These are phyloP conservation scores for Fusarium guadeloupense DNA, from an alignment of 2,329 filamentous ascomycete genomes.

Conservation along the genomic window DNA sequence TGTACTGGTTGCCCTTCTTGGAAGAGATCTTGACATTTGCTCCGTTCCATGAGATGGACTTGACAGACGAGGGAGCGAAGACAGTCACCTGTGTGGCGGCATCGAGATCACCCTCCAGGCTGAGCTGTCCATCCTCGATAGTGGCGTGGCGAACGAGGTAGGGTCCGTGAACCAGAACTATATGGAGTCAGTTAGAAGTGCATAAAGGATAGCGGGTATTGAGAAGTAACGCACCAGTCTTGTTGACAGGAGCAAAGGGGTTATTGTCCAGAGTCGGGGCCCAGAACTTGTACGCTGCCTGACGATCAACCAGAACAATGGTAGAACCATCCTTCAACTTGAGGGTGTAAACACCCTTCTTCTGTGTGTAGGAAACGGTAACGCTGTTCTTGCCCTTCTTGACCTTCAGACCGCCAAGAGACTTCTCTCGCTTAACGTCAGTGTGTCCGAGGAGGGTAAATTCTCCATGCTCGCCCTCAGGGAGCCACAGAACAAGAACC, in stretches of 20 bases:
- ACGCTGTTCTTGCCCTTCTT: conserved; percentile 52
- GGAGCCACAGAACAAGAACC: conserved; percentile 62
- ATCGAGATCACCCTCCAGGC: conserved; percentile 57
- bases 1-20: conserved; percentile 42
- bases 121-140: conserved; percentile 49
- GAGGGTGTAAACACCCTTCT: conserved; percentile 57
- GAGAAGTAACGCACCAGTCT: conserved; percentile 52
- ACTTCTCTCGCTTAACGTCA: conserved; percentile 33
- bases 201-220: no score
- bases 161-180: conserved; percentile 62
- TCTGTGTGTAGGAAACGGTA: conserved; percentile 59
- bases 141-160: conserved; percentile 60
- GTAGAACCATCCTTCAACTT: conserved; percentile 57
- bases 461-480: conserved; percentile 63
- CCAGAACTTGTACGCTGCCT: conserved; percentile 66
- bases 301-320: conserved; percentile 63
- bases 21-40: conserved; percentile 43
- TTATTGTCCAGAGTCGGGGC: conserved; percentile 60
- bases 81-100: conserved; percentile 54
- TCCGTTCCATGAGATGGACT: conserved; percentile 62
- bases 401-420: conserved; percentile 53
- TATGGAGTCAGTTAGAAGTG: neutral
- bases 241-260: conserved; percentile 54
- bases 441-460: conserved; percentile 56
- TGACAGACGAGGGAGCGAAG: conserved; percentile 57